phyloP scores from a whole-genome alignment of 2,329 filamentous ascomycete species.

The Phaeosphaeria sp. region DNA sequence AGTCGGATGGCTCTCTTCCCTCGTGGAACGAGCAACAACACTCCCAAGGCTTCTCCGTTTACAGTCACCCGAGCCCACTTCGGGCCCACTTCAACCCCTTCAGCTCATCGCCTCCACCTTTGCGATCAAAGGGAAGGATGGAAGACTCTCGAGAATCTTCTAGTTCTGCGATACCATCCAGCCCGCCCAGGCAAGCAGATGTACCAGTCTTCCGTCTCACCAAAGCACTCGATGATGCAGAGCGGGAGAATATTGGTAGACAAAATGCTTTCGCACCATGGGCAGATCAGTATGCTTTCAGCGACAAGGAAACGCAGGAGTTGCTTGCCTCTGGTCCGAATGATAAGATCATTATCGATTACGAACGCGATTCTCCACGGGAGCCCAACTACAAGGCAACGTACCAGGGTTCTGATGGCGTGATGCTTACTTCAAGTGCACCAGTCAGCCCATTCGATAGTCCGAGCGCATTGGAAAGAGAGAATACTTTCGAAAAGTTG shows the following conservation, averaged over 20 bases:
- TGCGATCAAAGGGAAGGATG: conserved; percentile 14
- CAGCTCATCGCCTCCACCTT: conserved; percentile 35
- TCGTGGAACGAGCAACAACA: conserved; percentile 17
- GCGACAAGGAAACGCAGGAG: conserved; percentile 43
- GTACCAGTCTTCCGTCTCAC: conserved; percentile 20
- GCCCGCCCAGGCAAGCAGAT: conserved; percentile 23
- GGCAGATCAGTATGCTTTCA: conserved; percentile 32
- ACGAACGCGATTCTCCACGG: conserved; percentile 10
- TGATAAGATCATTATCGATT: conserved; percentile 40
- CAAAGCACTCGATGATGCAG: neutral
- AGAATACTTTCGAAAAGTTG: conserved; percentile 47
- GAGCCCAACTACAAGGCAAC: neutral
- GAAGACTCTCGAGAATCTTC: conserved; percentile 14
- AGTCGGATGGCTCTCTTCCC: conserved; percentile 13
- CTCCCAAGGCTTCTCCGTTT: conserved; percentile 20
- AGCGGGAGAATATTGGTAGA: conserved; percentile 14
- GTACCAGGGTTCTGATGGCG: neutral
- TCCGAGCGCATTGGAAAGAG: conserved; percentile 21
- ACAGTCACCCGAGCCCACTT: conserved; percentile 34
- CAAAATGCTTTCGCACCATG: conserved; percentile 26
- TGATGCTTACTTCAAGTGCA: conserved; percentile 8
- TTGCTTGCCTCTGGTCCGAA: conserved; percentile 45
- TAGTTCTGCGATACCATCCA: conserved; percentile 11
- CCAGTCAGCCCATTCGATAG: conserved; percentile 2
- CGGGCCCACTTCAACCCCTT: conserved; percentile 32